These are phyloP conservation scores for Ogataea hybrid DNA, from an alignment of 1,139 yeast genomes.

Conservation along the genomic window DNA sequence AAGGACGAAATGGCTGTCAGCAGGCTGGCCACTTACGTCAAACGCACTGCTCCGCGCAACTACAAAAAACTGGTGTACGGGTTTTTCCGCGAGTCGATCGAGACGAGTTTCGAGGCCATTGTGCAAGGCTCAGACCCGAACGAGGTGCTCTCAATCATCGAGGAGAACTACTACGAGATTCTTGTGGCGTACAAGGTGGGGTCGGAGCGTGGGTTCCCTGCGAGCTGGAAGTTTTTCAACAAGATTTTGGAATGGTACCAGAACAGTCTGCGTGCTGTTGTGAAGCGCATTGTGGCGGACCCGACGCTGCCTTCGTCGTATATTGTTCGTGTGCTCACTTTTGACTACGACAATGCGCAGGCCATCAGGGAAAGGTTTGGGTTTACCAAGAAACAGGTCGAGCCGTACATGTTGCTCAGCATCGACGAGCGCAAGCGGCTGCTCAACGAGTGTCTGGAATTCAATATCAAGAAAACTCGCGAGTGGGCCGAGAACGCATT, in stretches of 20 bases:
- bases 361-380: constrained; percentile 48
- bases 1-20: constrained; percentile 11
- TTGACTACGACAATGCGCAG: constrained; percentile 65
- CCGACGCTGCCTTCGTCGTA: constrained; percentile 18
- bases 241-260: constrained; percentile 69
- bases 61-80: constrained; percentile 66
- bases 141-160: constrained; percentile 65
- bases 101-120: constrained; percentile 40
- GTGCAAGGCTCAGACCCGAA: constrained; percentile 39
- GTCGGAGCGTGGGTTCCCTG: constrained; percentile 55
- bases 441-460: constrained; percentile 26
- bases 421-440: constrained; percentile 23
- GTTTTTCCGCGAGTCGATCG: constrained; percentile 58
- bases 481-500: constrained; percentile 30
- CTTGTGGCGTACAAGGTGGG: constrained; percentile 61
- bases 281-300: constrained; percentile 38
- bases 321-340: constrained; percentile 54
- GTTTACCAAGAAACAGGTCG: constrained; percentile 36
- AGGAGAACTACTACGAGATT: constrained; percentile 80
- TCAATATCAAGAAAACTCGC: constrained; percentile 23
- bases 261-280: constrained; percentile 57
- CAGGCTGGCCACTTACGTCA: constrained; percentile 20
- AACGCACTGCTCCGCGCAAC: constrained; percentile 43
- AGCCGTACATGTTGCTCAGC: constrained; percentile 15
- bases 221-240: constrained; percentile 67